These are phyloP conservation scores for Zygnema circumcarinatum DNA, from an alignment of 139 green algal genomes.

Conservation along the genomic window DNA sequence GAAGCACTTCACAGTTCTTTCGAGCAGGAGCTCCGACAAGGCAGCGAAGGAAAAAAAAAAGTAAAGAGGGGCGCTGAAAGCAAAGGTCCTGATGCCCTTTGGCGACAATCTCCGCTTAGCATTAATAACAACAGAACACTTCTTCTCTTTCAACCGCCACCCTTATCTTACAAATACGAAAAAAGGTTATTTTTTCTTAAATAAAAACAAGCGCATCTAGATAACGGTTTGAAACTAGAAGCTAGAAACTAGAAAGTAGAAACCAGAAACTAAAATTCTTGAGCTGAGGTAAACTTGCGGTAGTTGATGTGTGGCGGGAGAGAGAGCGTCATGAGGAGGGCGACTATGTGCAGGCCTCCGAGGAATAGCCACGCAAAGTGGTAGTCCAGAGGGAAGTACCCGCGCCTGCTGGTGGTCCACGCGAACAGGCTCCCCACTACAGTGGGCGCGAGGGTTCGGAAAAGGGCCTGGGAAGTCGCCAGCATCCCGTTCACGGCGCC, in stretches of 20 bases:
- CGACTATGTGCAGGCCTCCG: constrained; percentile 1
- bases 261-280: neutral
- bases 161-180: neutral
- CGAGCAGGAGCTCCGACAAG: no score
- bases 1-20: no score
- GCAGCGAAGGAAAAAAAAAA: no score
- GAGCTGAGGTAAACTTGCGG: neutral
- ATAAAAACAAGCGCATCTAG: neutral
- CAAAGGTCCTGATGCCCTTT: no score
- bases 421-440: constrained; percentile 7
- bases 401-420: neutral
- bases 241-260: no score
- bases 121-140: no score
- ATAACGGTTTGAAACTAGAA: neutral
- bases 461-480: neutral
- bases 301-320: neutral
- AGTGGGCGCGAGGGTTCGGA: neutral
- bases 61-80: no score
- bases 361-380: constrained; percentile 14
- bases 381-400: constrained; percentile 8
- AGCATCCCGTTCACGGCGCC: constrained; percentile 13
- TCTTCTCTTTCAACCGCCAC: no score
- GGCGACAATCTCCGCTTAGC: no score
- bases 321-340: neutral
- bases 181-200: neutral